A percentile compares a stretch with the other conserved stretches of the same genome.
phyloP scores from a whole-genome alignment of 345 rosid species.

The Eutrema heterophyllum region DNA sequence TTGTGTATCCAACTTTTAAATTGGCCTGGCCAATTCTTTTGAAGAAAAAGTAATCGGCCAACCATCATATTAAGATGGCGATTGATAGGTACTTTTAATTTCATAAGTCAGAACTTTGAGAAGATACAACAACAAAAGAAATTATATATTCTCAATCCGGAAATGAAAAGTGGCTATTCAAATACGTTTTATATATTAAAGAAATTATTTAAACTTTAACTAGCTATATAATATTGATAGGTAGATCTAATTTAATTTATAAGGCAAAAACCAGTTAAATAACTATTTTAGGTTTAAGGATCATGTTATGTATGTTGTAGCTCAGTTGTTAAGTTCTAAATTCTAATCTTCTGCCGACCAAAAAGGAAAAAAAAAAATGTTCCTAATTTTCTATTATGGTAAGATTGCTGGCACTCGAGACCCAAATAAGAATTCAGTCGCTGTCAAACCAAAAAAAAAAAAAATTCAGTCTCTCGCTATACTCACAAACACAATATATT shows the following conservation, averaged over 20 bases:
- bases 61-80: constrained; percentile 4
- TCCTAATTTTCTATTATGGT: background rate
- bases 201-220: background rate
- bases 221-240: background rate
- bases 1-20: constrained; percentile 1
- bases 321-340: background rate
- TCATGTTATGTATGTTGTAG: background rate
- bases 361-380: background rate
- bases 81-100: constrained; percentile 10
- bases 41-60: constrained; percentile 3
- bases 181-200: background rate
- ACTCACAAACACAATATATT: background rate
- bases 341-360: background rate
- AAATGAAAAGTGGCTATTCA: background rate
- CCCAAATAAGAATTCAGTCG: background rate
- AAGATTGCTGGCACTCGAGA: background rate
- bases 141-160: background rate
- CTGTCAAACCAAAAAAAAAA: background rate
- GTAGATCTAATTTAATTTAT: background rate
- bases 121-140: background rate
- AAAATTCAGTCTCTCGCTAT: background rate
- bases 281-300: constrained; percentile 1
- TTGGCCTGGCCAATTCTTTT: background rate
- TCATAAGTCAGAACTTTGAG: background rate
- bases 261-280: background rate